phyloP scores from a whole-genome alignment of 1,139 yeast genomes.

The Hemisphaericaspora subhashii region DNA sequence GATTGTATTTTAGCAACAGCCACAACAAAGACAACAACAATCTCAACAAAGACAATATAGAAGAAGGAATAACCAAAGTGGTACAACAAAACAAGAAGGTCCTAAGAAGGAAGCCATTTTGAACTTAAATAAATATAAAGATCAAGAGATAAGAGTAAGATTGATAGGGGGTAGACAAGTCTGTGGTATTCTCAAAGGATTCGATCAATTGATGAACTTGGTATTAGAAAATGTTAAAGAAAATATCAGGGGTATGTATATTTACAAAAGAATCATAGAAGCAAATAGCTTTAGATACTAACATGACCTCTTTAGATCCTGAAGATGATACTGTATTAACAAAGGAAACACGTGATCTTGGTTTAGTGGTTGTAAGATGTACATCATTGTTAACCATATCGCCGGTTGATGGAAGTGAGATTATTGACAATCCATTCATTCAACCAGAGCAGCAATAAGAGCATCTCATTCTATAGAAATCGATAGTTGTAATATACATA shows the following conservation, averaged over 20 bases:
- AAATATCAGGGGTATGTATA: constrained; percentile 51
- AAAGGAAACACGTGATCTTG: constrained; percentile 61
- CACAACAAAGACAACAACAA: constrained; percentile 6
- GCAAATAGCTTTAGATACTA: too few relatives aligned
- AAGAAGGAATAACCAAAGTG: constrained; percentile 28
- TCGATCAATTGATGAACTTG: constrained; percentile 89
- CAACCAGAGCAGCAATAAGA: constrained; percentile 16
- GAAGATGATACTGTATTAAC: constrained; percentile 55
- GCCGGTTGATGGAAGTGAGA: constrained; percentile 81
- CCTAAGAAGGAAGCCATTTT: constrained; percentile 90
- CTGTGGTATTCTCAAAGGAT: constrained; percentile 79
- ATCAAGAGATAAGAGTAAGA: constrained; percentile 71
- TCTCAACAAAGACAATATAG: constrained; percentile 10
- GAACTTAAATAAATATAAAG: constrained; percentile 76
- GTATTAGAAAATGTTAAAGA: constrained; percentile 86
- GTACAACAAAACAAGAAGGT: constrained; percentile 55
- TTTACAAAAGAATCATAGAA: too few relatives aligned
- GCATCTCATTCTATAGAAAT: neutral
- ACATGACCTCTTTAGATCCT: constrained; percentile 44
- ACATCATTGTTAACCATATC: constrained; percentile 78
- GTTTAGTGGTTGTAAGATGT: constrained; percentile 84
- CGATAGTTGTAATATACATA: neutral
- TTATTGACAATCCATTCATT: constrained; percentile 70
- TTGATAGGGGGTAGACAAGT: constrained; percentile 87
- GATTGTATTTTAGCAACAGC: constrained; percentile 11